Percentiles rank a stretch among this genome's conserved stretches.
Conservation (phyloP, 495 filamentous ascomycete genomes). For the Friedmanniomyces simplex region DNA sequence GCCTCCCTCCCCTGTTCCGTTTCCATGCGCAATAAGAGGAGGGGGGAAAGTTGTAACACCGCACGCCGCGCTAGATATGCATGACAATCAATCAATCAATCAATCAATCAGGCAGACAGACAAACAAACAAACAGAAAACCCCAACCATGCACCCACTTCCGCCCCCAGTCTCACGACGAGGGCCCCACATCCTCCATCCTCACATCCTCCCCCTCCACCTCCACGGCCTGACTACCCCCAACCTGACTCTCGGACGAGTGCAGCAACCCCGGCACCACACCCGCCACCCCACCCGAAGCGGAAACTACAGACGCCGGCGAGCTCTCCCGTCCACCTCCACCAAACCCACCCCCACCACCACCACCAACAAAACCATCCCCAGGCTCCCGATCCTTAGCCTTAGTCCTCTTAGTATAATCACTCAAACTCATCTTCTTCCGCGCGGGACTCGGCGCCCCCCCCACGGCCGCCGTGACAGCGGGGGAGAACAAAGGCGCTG, state of each 20-base stretch:
- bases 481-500: slow-evolving; percentile 32
- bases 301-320: slow-evolving; percentile 14
- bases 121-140: too few relatives aligned
- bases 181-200: slow-evolving; percentile 2
- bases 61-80: slow-evolving; percentile 9
- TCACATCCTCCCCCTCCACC: slow-evolving; percentile 1
- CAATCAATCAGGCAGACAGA: neutral
- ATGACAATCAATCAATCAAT: neutral
- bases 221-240: neutral
- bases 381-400: slow-evolving; percentile 1
- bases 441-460: slow-evolving; percentile 51
- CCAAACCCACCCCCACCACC: too few relatives aligned
- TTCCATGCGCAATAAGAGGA: too few relatives aligned
- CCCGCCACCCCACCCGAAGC: slow-evolving; percentile 8
- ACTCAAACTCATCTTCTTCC: slow-evolving; percentile 65
- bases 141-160: too few relatives aligned
- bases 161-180: neutral
- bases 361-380: neutral
- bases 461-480: slow-evolving; percentile 34
- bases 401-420: slow-evolving; percentile 54
- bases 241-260: neutral
- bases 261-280: slow-evolving; percentile 9
- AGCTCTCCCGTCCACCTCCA: slow-evolving; percentile 20
- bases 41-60: slow-evolving; percentile 3
- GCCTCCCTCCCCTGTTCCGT: too few relatives aligned